Evolutionary conservation across 208 protist genomes (phyloP).

Genomic region (Trypanosoma lewisi): DNA sequence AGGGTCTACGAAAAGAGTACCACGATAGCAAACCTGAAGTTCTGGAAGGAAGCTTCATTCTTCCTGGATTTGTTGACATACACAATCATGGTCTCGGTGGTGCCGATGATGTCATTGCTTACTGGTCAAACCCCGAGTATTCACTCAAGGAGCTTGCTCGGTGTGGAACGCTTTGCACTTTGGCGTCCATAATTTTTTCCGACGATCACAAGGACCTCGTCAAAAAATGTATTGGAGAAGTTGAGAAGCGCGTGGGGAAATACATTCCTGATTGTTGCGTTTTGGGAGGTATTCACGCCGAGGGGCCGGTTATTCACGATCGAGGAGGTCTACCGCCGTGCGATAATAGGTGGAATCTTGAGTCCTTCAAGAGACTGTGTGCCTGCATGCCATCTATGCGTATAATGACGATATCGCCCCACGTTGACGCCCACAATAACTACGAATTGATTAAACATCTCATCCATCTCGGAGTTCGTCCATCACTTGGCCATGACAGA

Average conservation of each 20-base stretch:
- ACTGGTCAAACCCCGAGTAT: slow-evolving; percentile 72
- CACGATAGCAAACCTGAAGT: slow-evolving; percentile 18
- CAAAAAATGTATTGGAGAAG: slow-evolving; percentile 37
- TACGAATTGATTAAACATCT: slow-evolving; percentile 56
- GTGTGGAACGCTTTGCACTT: slow-evolving; percentile 60
- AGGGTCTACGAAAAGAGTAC: slow-evolving; percentile 4
- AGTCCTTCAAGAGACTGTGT: slow-evolving; percentile 43
- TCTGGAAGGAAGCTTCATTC: slow-evolving; percentile 37
- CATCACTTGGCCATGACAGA: slow-evolving; percentile 56
- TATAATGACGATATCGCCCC: slow-evolving; percentile 69
- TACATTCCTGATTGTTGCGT: slow-evolving; percentile 47
- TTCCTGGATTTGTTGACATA: slow-evolving; percentile 77
- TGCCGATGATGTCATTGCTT: slow-evolving; percentile 50
- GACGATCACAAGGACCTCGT: slow-evolving; percentile 46
- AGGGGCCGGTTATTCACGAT: slow-evolving; percentile 68
- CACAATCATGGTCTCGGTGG: slow-evolving; percentile 78
- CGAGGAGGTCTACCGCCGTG: slow-evolving; percentile 54
- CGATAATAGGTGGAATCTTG: slow-evolving; percentile 32
- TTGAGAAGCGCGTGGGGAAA: slow-evolving; percentile 40
- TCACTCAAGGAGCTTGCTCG: slow-evolving; percentile 60
- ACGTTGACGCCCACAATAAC: slow-evolving; percentile 41
- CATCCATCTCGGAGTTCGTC: slow-evolving; percentile 38
- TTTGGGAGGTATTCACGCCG: slow-evolving; percentile 66
- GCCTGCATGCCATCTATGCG: slow-evolving; percentile 54
- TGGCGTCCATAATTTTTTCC: slow-evolving; percentile 74